A percentile compares a stretch with the other conserved stretches of the same genome.
Conservation (phyloP, 805 yeast genomes). For the Barnettozyma wickerhamii region DNA sequence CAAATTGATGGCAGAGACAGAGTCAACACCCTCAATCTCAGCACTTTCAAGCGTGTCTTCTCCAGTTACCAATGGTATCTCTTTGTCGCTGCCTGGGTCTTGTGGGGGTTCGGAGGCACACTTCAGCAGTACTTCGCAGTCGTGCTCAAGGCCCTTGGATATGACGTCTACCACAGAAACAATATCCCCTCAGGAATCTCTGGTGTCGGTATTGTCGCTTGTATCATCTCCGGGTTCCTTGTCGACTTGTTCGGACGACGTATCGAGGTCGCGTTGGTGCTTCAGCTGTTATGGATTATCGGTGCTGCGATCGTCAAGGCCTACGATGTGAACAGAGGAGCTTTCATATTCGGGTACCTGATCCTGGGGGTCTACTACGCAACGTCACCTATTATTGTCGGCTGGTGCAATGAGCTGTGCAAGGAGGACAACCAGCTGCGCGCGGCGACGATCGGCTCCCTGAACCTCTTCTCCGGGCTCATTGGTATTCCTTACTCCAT, state of each 20-base stretch:
- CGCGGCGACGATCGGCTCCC: constrained; percentile 21
- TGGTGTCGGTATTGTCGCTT: constrained; percentile 19
- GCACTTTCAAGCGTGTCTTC: constrained; percentile 17
- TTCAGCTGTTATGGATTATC: constrained; percentile 11
- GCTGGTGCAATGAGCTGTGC: constrained; percentile 23
- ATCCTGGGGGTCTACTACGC: constrained; percentile 17
- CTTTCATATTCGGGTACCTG: constrained; percentile 16
- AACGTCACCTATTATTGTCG: constrained; percentile 16
- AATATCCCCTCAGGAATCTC: constrained; percentile 18
- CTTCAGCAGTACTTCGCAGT: constrained; percentile 14
- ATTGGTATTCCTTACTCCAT: constrained; percentile 16
- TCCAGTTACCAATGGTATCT: constrained; percentile 20
- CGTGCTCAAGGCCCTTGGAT: constrained; percentile 19
- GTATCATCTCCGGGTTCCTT: constrained; percentile 15
- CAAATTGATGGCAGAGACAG: constrained; percentile 16
- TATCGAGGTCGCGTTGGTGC: constrained; percentile 12
- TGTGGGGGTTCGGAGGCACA: constrained; percentile 14
- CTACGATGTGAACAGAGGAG: constrained; percentile 16
- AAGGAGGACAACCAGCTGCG: constrained; percentile 24
- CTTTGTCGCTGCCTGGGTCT: constrained; percentile 15
- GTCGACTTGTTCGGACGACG: constrained; percentile 19
- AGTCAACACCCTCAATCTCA: constrained; percentile 12
- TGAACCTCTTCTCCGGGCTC: constrained; percentile 18
- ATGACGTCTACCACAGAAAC: constrained; percentile 22
- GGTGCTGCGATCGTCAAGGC: constrained; percentile 15